These are phyloP conservation scores for Daucus carota DNA, from an alignment of 129 eudicot genomes.

Conservation along the genomic window DH1_v3.0 NC_030381.2:26913001-26913500, in stretches of 20 bases:
- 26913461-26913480: not conserved
- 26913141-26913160: not conserved
- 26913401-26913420: no score
- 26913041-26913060: not conserved
- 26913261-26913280: not conserved
- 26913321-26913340: not conserved
- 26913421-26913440: no score
- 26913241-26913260: not conserved
- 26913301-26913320: not conserved
- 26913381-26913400: no score
- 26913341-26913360: no score
- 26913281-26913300: not conserved
- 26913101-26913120: not conserved
- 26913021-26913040: constrained; percentile 39
- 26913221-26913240: not conserved
- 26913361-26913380: no score
- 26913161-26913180: not conserved
- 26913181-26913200: not conserved
- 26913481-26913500: not conserved
- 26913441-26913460: no score
- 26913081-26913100: not conserved
- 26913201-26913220: not conserved
- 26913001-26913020: constrained; percentile 76
- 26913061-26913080: not conserved
- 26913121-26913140: not conserved